phyloP scores from a whole-genome alignment of 192 early-diverging fungal genomes.

The Geranomyces variabilis region DNA sequence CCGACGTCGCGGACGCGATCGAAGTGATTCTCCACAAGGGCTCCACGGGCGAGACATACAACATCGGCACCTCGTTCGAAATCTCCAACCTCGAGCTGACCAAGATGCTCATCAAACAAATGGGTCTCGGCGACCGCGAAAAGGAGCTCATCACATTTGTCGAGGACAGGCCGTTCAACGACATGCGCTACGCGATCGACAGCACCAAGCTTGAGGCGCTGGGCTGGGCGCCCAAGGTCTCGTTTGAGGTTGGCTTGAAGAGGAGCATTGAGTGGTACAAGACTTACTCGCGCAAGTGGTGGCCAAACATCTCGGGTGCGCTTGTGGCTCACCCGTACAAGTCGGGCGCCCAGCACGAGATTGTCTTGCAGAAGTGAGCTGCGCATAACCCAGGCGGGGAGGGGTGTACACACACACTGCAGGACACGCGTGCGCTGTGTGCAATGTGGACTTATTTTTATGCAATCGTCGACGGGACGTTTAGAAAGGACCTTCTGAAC shows the following conservation, averaged over 20 bases:
- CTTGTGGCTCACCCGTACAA: constrained; percentile 32
- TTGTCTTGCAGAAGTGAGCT: constrained; percentile 16
- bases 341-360: constrained; percentile 25
- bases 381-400: too few relatives aligned
- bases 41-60: constrained; percentile 73
- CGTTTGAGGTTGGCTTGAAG: constrained; percentile 65
- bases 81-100: constrained; percentile 71
- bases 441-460: too few relatives aligned
- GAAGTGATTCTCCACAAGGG: constrained; percentile 70
- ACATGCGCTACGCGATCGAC: constrained; percentile 75
- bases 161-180: constrained; percentile 77
- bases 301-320: constrained; percentile 20
- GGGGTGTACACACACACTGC: too few relatives aligned
- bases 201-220: constrained; percentile 66
- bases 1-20: constrained; percentile 72
- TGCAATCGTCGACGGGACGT: too few relatives aligned
- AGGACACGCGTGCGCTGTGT: too few relatives aligned
- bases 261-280: constrained; percentile 55
- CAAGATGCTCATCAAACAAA: constrained; percentile 55
- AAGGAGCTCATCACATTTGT: constrained; percentile 67
- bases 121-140: constrained; percentile 37
- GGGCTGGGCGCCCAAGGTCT: constrained; percentile 68
- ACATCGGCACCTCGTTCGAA: constrained; percentile 74
- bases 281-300: constrained; percentile 27
- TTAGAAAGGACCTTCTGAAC: too few relatives aligned